Conservation (phyloP, 2,329 filamentous ascomycete genomes). For the Apiospora malaysiana region DNA sequence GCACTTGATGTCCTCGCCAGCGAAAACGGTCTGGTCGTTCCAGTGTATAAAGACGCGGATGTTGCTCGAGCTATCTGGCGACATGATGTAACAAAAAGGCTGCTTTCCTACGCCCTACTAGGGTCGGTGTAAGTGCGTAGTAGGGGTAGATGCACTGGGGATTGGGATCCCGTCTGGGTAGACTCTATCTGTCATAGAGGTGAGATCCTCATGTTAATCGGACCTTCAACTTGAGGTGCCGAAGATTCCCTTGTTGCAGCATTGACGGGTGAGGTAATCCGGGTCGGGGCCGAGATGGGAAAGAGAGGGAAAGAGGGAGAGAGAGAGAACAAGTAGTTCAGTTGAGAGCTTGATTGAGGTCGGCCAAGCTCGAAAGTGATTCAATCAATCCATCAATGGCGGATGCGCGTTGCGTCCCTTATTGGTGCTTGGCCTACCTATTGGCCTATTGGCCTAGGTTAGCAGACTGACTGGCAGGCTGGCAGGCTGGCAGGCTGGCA, state of each 20-base stretch:
- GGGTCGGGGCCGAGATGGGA: neutral
- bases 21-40: slow-evolving; percentile 93
- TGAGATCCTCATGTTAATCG: slow-evolving; percentile 22
- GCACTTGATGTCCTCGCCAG: slow-evolving; percentile 94
- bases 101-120: slow-evolving; percentile 13
- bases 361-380: neutral
- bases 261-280: slow-evolving; percentile 16
- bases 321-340: slow-evolving; percentile 1
- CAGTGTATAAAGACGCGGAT: slow-evolving; percentile 96
- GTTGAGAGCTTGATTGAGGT: neutral
- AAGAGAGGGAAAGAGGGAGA: neutral
- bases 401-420: slow-evolving; percentile 6
- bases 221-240: neutral
- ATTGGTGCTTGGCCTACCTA: too few relatives aligned
- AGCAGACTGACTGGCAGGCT: too few relatives aligned
- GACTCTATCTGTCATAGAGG: slow-evolving; percentile 11
- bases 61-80: slow-evolving; percentile 63
- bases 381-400: neutral
- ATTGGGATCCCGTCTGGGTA: neutral
- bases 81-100: slow-evolving; percentile 45
- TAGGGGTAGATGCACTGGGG: slow-evolving; percentile 7
- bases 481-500: neutral
- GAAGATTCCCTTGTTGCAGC: slow-evolving; percentile 15
- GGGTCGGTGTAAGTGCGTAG: slow-evolving; percentile 11
- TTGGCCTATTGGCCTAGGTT: too few relatives aligned